Base-by-base conservation (phyloP, 371 early-diverging fungal genomes). In the Phascolomyces articulosus region DNA sequence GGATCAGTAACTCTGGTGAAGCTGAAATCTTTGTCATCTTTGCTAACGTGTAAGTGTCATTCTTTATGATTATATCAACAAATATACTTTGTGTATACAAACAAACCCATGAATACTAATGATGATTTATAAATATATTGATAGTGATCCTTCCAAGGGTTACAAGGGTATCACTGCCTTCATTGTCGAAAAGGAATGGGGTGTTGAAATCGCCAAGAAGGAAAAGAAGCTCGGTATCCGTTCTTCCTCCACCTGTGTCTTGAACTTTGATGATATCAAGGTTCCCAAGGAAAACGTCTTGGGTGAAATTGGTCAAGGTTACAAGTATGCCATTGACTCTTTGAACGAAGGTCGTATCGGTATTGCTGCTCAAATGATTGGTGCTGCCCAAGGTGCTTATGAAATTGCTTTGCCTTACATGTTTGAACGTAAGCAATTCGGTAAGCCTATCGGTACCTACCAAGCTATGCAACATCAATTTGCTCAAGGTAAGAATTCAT, bases 91-190 rank as follows among this genome's bases (percentile, higher is more conserved):
- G n/a, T 31, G 48, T 13, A 51, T 34, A 28, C 59, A n/a, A 23
- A 44, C 7, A 13, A n/a, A n/a, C n/a, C n/a, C n/a, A n/a, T n/a
- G n/a, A n/a, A n/a, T n/a, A n/a, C n/a, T n/a, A n/a, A n/a, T n/a
- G n/a, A n/a, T n/a, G n/a, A n/a, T n/a, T n/a, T n/a, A n/a, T n/a
- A n/a, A 41, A 41, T n/a, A 23, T 24, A 9, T 23, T 2, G 20
- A 51, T 29, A 78, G 79, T 48, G 98, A 96, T 72, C 94, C 93
- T 15, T 83, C 88, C 67, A 90, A 93, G 82, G 97, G 97, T 7
- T 96, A 98, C 89, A 96, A 95, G 87, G 99, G 99, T 60, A 98
- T 98, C 74, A 95, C 98, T 44, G 95, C 96, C 85, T 98, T 98
- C 71, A 90, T 96, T 58, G 96, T 97, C 27, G 97, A 98, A 70